Evolutionary conservation across 176 grass and related monocot species (phyloP), one percentile per base, ranked within the genome.

Genomic region (Puccinellia tenuiflora): DNA sequence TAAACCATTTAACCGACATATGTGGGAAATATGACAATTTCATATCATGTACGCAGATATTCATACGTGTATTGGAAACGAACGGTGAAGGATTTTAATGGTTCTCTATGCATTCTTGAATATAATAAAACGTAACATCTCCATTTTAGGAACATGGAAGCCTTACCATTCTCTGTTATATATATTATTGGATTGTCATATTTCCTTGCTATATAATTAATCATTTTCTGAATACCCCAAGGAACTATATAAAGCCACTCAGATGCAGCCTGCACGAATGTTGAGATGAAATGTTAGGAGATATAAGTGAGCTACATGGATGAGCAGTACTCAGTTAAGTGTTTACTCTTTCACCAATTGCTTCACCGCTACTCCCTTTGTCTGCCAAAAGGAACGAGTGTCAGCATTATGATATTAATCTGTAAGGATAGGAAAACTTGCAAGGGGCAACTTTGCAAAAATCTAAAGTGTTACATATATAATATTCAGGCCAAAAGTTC

Each of bases 221-320:
- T 93, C 81, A 84, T 31, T 88, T 88, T 98, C 35, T 10, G 85
- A 29, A 98, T 77, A 31, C 96, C 96, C 96, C 96, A 98, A 88
- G 96, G 96, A 78, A 98, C 96, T 72, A 95, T 93, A 64, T 90
- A 92, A 83, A 98, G 92, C 96, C 96, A 98, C 51, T 88, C 71
- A 37, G 96, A 98, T 83, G 92, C 96, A 73, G 96, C 96, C 96
- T 98, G 91, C 59, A 83, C 35, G 81, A 88, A 87, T 88, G 52
- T 70, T 59, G 17, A 80, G 69, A 81, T 74, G 20, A 54, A 26
- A 55, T 10, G 13, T 89, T 75, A 79, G 37, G 55, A 66, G 17
- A 68, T 50, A 85, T 18, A 22, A 12, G 2, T 39, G 85, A 85
- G 21, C 73, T 43, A 82, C 68, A 64, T 8, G 68, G 2, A 42